Percentiles rank a stretch among this genome's conserved stretches.
Conservation (phyloP, 2,329 filamentous ascomycete species). For the Lachnellula cervina region DNA sequence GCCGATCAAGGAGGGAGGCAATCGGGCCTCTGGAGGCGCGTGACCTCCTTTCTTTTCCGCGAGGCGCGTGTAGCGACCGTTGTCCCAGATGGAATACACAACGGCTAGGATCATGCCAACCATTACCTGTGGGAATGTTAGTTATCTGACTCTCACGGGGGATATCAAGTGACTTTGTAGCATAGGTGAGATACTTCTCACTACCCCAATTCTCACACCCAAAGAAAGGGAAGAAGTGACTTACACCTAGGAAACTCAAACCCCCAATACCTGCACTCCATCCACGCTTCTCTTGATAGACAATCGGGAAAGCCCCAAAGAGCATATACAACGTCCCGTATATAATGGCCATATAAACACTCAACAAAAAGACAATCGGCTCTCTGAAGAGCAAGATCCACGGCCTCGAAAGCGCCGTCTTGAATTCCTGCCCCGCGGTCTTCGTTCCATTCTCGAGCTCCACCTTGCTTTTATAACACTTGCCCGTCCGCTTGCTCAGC, state of each 20-base stretch:
- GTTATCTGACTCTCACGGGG: neutral
- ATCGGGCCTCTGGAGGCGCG: conserved; percentile 61
- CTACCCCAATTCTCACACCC: neutral
- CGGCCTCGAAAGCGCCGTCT: conserved; percentile 74
- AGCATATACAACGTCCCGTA: conserved; percentile 53
- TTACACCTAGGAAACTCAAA: conserved; percentile 64
- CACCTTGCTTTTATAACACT: conserved; percentile 64
- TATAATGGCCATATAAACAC: conserved; percentile 56
- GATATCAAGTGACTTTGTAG: neutral
- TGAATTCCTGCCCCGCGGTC: conserved; percentile 57
- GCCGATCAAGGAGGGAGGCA: conserved; percentile 58
- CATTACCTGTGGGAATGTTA: neutral
- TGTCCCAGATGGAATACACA: conserved; percentile 49
- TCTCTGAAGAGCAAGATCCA: conserved; percentile 85
- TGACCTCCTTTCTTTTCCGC: conserved; percentile 38
- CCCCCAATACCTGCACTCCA: conserved; percentile 57
- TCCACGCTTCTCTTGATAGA: conserved; percentile 56
- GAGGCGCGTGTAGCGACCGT: conserved; percentile 46
- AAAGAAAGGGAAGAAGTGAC: conserved; percentile 20
- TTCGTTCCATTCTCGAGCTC: conserved; percentile 58
- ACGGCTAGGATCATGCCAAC: conserved; percentile 61
- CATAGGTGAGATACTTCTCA: neutral
- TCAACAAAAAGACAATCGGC: conserved; percentile 71
- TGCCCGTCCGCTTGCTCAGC: conserved; percentile 51
- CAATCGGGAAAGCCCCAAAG: conserved; percentile 59